A percentile compares a stretch with the other conserved stretches of the same genome.
Evolutionary conservation across 148 eudicot genomes (phyloP).

Genomic region (Silene conica): DNA sequence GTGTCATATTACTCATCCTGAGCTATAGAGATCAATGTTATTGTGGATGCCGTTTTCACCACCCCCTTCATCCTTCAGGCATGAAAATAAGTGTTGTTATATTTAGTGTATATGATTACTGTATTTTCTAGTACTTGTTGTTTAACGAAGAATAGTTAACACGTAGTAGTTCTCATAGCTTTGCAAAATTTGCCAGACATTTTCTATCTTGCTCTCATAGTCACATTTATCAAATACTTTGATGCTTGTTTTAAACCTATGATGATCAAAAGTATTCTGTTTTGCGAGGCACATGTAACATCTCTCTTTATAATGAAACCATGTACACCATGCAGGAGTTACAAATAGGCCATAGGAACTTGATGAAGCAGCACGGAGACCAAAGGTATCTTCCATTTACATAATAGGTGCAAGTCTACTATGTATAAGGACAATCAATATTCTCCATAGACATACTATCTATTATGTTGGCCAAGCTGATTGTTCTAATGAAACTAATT

Average conservation of each 20-base stretch:
- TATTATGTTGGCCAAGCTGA: background rate
- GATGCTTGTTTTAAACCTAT: background rate
- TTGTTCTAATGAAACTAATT: constrained; percentile 6
- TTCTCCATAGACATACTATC: background rate
- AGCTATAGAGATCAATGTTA: too few species aligned
- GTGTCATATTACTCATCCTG: too few species aligned
- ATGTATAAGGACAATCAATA: too few species aligned
- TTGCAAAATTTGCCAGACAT: background rate
- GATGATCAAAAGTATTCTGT: background rate
- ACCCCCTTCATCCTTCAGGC: too few species aligned
- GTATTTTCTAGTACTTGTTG: too few species aligned
- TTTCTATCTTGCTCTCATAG: background rate
- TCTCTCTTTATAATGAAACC: background rate
- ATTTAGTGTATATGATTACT: too few species aligned
- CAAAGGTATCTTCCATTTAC: too few species aligned
- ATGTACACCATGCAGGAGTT: constrained; percentile 33
- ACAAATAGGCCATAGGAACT: constrained; percentile 99
- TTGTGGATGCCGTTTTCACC: too few species aligned
- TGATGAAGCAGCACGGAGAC: constrained; percentile 98
- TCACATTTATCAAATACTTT: background rate
- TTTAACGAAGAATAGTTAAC: too few species aligned
- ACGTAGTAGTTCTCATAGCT: background rate
- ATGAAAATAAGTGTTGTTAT: too few species aligned
- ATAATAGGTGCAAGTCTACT: too few species aligned
- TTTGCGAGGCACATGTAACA: background rate